These are phyloP conservation scores for Pseudogymnoascus destructans DNA, from an alignment of 2,329 filamentous ascomycete genomes.

Conservation along the genomic window DNA sequence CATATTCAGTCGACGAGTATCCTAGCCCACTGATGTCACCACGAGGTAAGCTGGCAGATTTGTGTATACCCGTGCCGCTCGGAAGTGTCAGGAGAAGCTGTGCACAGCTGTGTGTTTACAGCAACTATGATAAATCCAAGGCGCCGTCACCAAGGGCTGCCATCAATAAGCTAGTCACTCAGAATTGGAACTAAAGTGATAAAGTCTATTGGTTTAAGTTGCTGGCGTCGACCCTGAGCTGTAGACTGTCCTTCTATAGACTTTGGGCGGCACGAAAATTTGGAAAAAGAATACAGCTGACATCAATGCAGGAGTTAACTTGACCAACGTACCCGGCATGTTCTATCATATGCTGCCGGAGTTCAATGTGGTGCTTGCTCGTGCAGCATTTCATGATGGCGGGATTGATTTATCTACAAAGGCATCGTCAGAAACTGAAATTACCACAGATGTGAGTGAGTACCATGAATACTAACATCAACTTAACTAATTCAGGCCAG, in stretches of 20 bases:
- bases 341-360: background rate
- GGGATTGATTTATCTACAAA: background rate
- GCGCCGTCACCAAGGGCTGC: too few species aligned
- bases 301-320: background rate
- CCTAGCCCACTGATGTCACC: slow-evolving; percentile 16
- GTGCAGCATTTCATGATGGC: background rate
- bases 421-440: background rate
- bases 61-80: background rate
- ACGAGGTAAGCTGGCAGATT: slow-evolving; percentile 14
- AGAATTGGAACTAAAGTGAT: background rate
- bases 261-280: background rate
- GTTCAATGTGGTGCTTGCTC: background rate
- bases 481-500: background rate
- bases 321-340: background rate
- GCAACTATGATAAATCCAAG: too few species aligned
- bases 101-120: background rate
- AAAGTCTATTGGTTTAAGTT: background rate
- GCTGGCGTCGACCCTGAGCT: background rate
- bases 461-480: background rate
- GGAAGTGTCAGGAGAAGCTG: background rate
- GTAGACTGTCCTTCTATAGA: background rate
- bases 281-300: background rate
- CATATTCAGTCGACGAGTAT: slow-evolving; percentile 12
- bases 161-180: too few species aligned
- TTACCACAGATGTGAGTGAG: slow-evolving; percentile 3